These are phyloP conservation scores for Plasmodium reichenowi DNA, from an alignment of 169 alveolate species.

Conservation along the genomic window DNA sequence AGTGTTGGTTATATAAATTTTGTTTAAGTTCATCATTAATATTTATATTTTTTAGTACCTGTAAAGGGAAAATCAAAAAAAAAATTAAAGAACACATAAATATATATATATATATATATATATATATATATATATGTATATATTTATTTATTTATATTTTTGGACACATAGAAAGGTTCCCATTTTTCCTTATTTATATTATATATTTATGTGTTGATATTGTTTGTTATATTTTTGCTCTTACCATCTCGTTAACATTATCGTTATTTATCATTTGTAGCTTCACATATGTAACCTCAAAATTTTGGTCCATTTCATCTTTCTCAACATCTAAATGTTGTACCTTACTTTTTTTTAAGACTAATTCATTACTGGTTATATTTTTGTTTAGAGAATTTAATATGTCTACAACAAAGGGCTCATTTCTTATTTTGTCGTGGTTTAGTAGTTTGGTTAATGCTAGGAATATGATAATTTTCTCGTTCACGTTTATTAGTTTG, in stretches of 20 bases:
- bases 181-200: background rate
- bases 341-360: slow-evolving; percentile 35
- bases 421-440: slow-evolving; percentile 15
- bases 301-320: slow-evolving; percentile 57
- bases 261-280: slow-evolving; percentile 68
- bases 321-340: slow-evolving; percentile 30
- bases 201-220: no score
- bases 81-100: background rate
- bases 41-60: slow-evolving; percentile 46
- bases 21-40: slow-evolving; percentile 59
- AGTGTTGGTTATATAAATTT: slow-evolving; percentile 18
- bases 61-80: slow-evolving; percentile 7
- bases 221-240: background rate
- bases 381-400: slow-evolving; percentile 27
- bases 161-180: background rate
- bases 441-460: slow-evolving; percentile 40
- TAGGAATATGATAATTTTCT: slow-evolving; percentile 42
- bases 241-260: slow-evolving; percentile 58
- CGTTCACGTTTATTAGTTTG: slow-evolving; percentile 53
- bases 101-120: background rate
- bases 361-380: slow-evolving; percentile 48
- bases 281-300: slow-evolving; percentile 65
- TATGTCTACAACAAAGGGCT: slow-evolving; percentile 42
- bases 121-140: background rate
- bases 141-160: background rate